Base-by-base conservation (phyloP, 768 basidiomycete genomes). In the Pleurotus citrinopileatus region DNA sequence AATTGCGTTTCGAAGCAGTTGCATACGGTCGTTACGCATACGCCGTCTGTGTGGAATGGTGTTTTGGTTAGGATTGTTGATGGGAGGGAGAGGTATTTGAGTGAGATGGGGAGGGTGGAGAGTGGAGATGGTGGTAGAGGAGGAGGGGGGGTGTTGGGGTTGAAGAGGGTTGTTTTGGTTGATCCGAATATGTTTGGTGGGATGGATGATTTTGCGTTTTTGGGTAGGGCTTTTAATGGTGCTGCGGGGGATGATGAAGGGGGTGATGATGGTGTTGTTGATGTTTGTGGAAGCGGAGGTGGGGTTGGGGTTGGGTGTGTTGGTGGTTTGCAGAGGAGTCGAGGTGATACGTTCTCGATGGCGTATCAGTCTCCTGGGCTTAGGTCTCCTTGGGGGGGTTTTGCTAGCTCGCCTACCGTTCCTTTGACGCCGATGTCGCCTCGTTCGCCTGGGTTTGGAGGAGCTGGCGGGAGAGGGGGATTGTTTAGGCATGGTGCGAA, bases 11-110 rank as follows among this genome's bases (percentile, higher is more conserved):
- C 74, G 3, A 75, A 76, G 19, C 59, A 67, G 9, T 69, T 87
- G 4, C 78, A 73, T 57, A 73, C 70, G 2, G 72, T 87, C 50
- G 68, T 73, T 54, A 80, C 84, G 0, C 73, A 77, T 42, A 68
- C 84, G 4, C 85, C 85, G 1, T 73, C 77, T 3, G 68, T 84
- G 0, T 86, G 84, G 85, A 83, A 80, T 65, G 69, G 74, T 40
- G 60, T 78, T 12, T 73, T 85, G 53, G 74, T 82, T 54, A 59
- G 73, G 38, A 70, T 85, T 34, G 48, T 51, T 17, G 29, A 51
- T 17, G 48, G 48, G 3, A 23, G 45, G 25, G 45, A 40, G 38
- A 40, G 38, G 19, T 40, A 40, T 40, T 19, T 40, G 38, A 7
- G 12, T 40, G 7, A 9, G 10, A 13, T 19, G 38, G 7, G 8